Base-by-base conservation (phyloP, 495 filamentous ascomycete genomes). In the Hypoxylon subgilvum region DNA sequence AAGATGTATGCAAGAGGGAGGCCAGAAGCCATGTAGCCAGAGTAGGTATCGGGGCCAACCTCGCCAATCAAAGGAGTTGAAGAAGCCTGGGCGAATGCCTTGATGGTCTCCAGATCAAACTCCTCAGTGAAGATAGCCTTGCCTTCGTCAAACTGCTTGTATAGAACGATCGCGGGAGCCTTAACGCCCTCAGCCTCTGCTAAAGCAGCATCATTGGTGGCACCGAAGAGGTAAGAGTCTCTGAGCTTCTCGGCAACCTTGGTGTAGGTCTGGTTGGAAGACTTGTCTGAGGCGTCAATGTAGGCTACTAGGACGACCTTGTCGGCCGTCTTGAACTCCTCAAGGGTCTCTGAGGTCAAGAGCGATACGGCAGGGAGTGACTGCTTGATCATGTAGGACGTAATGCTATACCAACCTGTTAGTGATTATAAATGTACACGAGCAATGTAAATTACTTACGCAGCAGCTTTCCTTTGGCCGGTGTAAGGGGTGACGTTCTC, bases 321-420 rank as follows among this genome's bases (percentile, higher is more conserved):
- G 76, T 99, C 94, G 72, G 91, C 84, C 46, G 88, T 92, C 88
- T 97, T 97, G 85, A 97, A 96, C 48, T 96, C 92, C 67, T 91
- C 89, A 19, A 97, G 76, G 49, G 86, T 90, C 44, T 94, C 89
- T 61, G 85, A 83, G 64, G 80, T 86, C 36, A 97, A 78, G 36
- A 81, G 70, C 1, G 93, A 96, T 47, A 99, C 92, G 44, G 94
- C 90, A 23, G 94, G 94, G 49, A 99, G 85, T 14, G 89, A 88
- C 79, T 99, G 95, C 82, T 99, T 99, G 71, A 88, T 88, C 94
- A 99, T 99, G 81, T 96, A 97, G 18, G 94, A 98, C 31, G 95
- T 86, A 74, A 98, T 96, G 39, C 90, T 94, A 9, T 41, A 18
- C 56, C 17, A 40, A 38, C 16, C 1, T n/a, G 49, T 80, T 63